A percentile compares a stretch with the other conserved stretches of the same genome.
phyloP scores from a whole-genome alignment of 2,329 filamentous ascomycete genomes.

The Sphaerulina vaccinii region DNA sequence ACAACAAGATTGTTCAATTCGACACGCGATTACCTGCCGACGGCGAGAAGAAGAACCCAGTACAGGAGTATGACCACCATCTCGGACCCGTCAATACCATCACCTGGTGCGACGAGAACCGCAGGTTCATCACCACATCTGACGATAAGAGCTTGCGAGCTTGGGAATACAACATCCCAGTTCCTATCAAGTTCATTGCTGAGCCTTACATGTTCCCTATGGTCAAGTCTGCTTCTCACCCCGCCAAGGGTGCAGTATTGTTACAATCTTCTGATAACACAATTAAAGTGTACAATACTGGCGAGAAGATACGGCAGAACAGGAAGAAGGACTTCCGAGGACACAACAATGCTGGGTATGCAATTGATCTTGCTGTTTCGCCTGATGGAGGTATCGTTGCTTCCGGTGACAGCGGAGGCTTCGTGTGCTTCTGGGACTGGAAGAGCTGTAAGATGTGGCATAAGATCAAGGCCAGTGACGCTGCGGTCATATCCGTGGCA shows the following conservation, averaged over 20 bases:
- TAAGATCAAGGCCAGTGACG: constrained; percentile 83
- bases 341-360: constrained; percentile 93
- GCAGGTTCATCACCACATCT: constrained; percentile 95
- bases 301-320: constrained; percentile 95
- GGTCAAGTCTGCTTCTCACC: constrained; percentile 80
- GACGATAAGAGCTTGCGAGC: constrained; percentile 95
- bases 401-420: constrained; percentile 83
- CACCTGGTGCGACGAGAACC: constrained; percentile 89
- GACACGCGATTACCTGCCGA: constrained; percentile 67
- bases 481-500: constrained; percentile 78
- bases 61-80: constrained; percentile 98
- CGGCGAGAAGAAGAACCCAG: constrained; percentile 57
- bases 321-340: constrained; percentile 94
- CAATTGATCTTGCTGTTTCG: constrained; percentile 82
- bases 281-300: constrained; percentile 90
- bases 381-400: constrained; percentile 90
- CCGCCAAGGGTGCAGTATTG: constrained; percentile 88
- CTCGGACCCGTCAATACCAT: constrained; percentile 97
- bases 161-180: constrained; percentile 98
- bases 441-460: constrained; percentile 99
- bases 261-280: constrained; percentile 95
- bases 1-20: constrained; percentile 98
- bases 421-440: constrained; percentile 97
- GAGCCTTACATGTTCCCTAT: constrained; percentile 98
- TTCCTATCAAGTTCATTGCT: constrained; percentile 97